A percentile compares a stretch with the other conserved stretches of the same genome.
These are phyloP conservation scores for Candida albicans DNA, from an alignment of 1,139 yeast species.

Conservation along the genomic window DNA sequence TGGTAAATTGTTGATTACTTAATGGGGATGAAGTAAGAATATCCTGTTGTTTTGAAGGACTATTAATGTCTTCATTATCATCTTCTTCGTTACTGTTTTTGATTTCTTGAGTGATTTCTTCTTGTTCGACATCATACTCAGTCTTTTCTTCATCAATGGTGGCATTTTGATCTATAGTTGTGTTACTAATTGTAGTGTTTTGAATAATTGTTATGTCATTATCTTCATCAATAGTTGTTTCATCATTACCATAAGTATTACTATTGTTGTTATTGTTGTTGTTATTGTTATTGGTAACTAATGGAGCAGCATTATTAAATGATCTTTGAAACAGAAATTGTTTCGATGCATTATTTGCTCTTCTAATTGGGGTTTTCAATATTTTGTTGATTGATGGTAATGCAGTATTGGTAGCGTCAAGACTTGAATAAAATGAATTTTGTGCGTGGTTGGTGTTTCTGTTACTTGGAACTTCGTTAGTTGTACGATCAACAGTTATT, in stretches of 20 bases:
- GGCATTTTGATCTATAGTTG: constrained; percentile 16
- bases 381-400: constrained; percentile 47
- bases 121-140: too few relatives aligned
- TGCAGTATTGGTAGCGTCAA: constrained; percentile 5
- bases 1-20: constrained; percentile 36
- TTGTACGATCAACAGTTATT: constrained; percentile 10
- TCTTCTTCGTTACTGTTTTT: neutral
- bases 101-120: too few relatives aligned
- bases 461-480: constrained; percentile 10
- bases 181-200: constrained; percentile 19
- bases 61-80: constrained; percentile 4
- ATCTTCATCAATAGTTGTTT: constrained; percentile 43
- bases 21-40: constrained; percentile 36
- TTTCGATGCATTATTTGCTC: constrained; percentile 22
- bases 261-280: constrained; percentile 12
- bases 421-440: constrained; percentile 1
- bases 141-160: constrained; percentile 11
- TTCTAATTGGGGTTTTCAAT: constrained; percentile 46
- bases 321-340: constrained; percentile 15
- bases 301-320: constrained; percentile 15
- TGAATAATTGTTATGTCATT: constrained; percentile 21
- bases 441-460: neutral
- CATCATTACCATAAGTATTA: constrained; percentile 14
- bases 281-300: constrained; percentile 8
- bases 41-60: constrained; percentile 15